Conservation (phyloP, 106 monocot genomes). For the Cymbidium sinense region DNA sequence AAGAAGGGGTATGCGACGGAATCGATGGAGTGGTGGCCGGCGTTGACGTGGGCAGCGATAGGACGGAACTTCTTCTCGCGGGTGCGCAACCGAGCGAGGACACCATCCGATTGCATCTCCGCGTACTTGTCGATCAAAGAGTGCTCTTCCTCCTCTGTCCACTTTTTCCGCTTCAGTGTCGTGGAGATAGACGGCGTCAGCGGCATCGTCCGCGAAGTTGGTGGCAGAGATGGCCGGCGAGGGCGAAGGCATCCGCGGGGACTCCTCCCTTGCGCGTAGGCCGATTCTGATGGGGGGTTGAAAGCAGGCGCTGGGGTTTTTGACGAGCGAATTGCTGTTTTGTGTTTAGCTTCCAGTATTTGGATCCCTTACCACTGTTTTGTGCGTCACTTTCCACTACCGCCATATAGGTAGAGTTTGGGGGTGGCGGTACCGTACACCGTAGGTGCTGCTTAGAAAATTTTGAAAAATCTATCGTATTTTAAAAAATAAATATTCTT, state of each 20-base stretch:
- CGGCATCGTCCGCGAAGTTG: not conserved
- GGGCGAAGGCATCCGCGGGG: not conserved
- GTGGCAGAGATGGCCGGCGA: not conserved
- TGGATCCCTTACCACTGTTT: too few species aligned
- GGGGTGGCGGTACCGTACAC: too few species aligned
- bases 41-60: conserved; percentile 52
- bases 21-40: conserved; percentile 38
- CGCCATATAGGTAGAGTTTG: too few species aligned
- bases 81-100: conserved; percentile 28
- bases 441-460: too few species aligned
- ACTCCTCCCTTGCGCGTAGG: not conserved
- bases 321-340: too few species aligned
- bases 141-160: conserved; percentile 66
- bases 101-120: conserved; percentile 30
- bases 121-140: conserved; percentile 46
- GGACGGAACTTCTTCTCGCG: conserved; percentile 59
- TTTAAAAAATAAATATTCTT: too few species aligned
- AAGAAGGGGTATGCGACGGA: conserved; percentile 37
- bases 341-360: too few species aligned
- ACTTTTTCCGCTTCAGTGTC: conserved; percentile 41
- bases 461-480: too few species aligned
- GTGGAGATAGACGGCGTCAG: not conserved
- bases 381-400: too few species aligned
- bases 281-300: not conserved
- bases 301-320: too few species aligned